phyloP scores from a whole-genome alignment of 345 rosid species.

The Salix dunnii region DNA sequence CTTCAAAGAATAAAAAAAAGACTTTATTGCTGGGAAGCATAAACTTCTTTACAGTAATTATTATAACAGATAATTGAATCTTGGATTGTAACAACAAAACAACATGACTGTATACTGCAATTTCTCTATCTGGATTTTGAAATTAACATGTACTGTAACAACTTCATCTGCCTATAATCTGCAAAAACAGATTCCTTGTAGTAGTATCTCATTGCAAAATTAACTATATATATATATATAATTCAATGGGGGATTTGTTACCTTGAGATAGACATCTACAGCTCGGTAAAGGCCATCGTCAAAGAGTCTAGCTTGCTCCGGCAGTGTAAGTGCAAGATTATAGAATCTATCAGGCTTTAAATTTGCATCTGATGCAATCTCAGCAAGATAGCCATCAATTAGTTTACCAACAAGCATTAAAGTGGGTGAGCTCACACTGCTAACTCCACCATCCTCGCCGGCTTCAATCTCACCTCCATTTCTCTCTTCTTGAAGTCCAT shows the following conservation, averaged over 20 bases:
- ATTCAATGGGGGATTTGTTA: slow-evolving; percentile 3
- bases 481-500: slow-evolving; percentile 42
- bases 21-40: not conserved
- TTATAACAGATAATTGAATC: not conserved
- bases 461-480: slow-evolving; percentile 28
- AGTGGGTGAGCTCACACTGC: slow-evolving; percentile 38
- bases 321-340: slow-evolving; percentile 63
- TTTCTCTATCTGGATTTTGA: not conserved
- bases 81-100: not conserved
- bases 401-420: slow-evolving; percentile 85
- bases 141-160: not conserved
- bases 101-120: not conserved
- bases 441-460: slow-evolving; percentile 21
- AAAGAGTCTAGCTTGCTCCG: slow-evolving; percentile 79
- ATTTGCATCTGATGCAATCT: slow-evolving; percentile 89
- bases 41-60: not conserved
- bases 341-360: slow-evolving; percentile 75
- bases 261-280: slow-evolving; percentile 93
- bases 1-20: slow-evolving; percentile 22
- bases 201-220: not conserved
- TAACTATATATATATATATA: not conserved
- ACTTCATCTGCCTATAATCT: not conserved
- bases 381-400: slow-evolving; percentile 85
- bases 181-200: not conserved
- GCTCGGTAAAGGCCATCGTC: slow-evolving; percentile 98